Conservation (phyloP, 1,139 yeast species). For the Protomyces arabidopsidicola region DNA sequence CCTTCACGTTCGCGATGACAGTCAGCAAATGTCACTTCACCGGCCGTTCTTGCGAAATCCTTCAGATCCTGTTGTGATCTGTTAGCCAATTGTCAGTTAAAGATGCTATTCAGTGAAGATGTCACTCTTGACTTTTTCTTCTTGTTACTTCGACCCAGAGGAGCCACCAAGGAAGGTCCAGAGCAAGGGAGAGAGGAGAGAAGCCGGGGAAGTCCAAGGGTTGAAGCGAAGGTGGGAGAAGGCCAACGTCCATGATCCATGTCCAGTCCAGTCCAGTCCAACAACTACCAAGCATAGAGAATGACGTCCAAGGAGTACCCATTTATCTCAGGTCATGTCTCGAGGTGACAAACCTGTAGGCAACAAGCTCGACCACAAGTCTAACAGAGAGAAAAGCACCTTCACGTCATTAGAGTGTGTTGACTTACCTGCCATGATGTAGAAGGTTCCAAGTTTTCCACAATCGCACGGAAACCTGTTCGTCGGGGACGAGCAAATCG, state of each 20-base stretch:
- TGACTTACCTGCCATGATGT: constrained; percentile 38
- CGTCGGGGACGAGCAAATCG: constrained; percentile 36
- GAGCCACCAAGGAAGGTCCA: neutral
- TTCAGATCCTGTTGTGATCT: constrained; percentile 33
- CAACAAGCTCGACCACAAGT: too few relatives aligned
- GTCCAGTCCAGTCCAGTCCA: neutral
- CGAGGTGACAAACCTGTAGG: too few relatives aligned
- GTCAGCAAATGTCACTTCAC: constrained; percentile 35
- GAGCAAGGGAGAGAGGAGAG: neutral
- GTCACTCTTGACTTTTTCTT: too few relatives aligned
- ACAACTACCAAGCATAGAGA: neutral
- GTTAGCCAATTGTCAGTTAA: neutral
- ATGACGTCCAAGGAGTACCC: neutral
- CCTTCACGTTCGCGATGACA: constrained; percentile 35
- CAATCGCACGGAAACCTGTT: constrained; percentile 35
- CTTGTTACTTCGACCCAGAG: neutral
- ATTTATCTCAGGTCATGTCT: neutral
- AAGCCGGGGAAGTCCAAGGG: constrained; percentile 16
- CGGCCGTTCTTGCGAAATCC: constrained; percentile 35
- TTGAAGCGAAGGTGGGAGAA: neutral
- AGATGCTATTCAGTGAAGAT: too few relatives aligned
- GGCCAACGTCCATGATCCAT: neutral
- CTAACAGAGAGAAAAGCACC: too few relatives aligned
- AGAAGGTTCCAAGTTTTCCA: constrained; percentile 36
- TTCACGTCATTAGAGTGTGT: neutral